phyloP scores from a whole-genome alignment of 1,284 basidiomycete genomes.

The Microbotryomycetes sp. region DNA sequence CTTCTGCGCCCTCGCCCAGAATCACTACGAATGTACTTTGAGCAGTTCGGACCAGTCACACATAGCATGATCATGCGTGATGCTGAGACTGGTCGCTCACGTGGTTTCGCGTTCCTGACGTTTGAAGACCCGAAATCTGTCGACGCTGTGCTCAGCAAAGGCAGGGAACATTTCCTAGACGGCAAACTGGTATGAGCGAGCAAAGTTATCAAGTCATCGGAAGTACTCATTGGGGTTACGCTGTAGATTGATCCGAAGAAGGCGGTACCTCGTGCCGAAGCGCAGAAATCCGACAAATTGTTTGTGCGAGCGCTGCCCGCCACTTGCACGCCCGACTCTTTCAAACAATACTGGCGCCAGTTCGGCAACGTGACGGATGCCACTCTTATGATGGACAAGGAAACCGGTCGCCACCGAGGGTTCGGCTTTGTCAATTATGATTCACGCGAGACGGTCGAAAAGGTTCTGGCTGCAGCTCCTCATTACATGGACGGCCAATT shows the following conservation, averaged over 20 bases:
- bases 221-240: not conserved
- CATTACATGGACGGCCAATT: constrained; percentile 41
- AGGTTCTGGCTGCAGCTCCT: constrained; percentile 40
- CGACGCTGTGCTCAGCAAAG: constrained; percentile 70
- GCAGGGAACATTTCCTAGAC: constrained; percentile 75
- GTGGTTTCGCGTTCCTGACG: constrained; percentile 90
- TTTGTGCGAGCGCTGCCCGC: constrained; percentile 94
- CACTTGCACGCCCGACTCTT: constrained; percentile 83
- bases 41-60: constrained; percentile 82
- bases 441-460: constrained; percentile 76
- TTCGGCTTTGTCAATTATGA: constrained; percentile 95
- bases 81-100: constrained; percentile 69
- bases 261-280: constrained; percentile 87
- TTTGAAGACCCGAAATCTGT: constrained; percentile 80
- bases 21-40: constrained; percentile 72
- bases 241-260: constrained; percentile 94
- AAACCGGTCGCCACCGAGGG: constrained; percentile 90
- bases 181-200: constrained; percentile 71
- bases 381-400: constrained; percentile 97
- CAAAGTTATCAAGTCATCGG: not conserved
- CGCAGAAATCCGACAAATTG: constrained; percentile 64
- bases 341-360: constrained; percentile 85
- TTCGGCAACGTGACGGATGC: constrained; percentile 89
- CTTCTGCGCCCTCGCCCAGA: constrained; percentile 47
- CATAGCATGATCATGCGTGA: constrained; percentile 95